Percentiles rank a stretch among this genome's conserved stretches.
Conservation (phyloP, 2,329 filamentous ascomycete species). For the Sporothrix pallida region DNA sequence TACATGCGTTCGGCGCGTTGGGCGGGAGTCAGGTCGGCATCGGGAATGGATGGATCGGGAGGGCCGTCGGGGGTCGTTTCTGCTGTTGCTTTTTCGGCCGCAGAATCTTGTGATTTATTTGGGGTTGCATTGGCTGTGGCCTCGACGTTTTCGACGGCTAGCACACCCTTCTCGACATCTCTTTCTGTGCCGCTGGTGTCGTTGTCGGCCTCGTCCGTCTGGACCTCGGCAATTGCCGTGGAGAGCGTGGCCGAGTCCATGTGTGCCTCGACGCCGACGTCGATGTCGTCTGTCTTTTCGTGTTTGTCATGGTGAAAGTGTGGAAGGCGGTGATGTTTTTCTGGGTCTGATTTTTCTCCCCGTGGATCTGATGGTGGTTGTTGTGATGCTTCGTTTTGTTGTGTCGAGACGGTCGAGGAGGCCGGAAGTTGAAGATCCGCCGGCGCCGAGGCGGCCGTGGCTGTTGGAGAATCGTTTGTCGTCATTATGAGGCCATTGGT, state of each 20-base stretch:
- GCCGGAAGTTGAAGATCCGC: slow-evolving; percentile 21
- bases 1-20: slow-evolving; percentile 32
- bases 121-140: neutral
- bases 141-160: neutral
- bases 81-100: neutral
- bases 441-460: neutral
- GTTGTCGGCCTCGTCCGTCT: slow-evolving; percentile 3
- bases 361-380: neutral
- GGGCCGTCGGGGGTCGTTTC: neutral
- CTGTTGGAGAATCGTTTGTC: neutral
- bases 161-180: neutral
- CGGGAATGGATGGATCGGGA: neutral
- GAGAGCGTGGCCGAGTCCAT: slow-evolving; percentile 15
- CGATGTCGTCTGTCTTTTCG: neutral
- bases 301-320: neutral
- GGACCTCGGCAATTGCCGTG: slow-evolving; percentile 11
- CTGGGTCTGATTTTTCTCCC: neutral
- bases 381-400: neutral
- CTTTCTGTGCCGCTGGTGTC: neutral
- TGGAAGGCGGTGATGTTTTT: neutral
- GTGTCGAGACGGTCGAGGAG: neutral
- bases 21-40: slow-evolving; percentile 3
- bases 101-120: neutral
- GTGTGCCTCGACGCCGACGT: neutral
- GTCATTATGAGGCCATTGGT: neutral